These are phyloP conservation scores for Fusarium penzigii DNA, from an alignment of 2,329 filamentous ascomycete species.

Conservation along the genomic window DNA sequence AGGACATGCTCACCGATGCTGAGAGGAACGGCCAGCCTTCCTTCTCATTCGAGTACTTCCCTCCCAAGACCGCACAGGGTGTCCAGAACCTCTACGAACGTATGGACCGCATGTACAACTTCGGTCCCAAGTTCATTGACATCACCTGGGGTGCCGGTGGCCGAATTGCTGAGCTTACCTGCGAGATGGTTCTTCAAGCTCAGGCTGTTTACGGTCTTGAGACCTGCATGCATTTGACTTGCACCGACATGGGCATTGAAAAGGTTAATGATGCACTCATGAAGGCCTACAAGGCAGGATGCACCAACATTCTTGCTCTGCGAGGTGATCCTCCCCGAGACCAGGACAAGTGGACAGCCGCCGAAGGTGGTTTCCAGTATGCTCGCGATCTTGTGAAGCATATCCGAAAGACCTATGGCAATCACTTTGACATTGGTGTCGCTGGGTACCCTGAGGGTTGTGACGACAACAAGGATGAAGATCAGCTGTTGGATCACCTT, in stretches of 20 bases:
- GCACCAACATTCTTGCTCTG: constrained; percentile 94
- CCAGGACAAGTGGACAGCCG: constrained; percentile 88
- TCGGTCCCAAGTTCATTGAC: constrained; percentile 95
- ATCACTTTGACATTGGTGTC: constrained; percentile 92
- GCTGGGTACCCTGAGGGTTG: constrained; percentile 95
- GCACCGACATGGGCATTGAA: constrained; percentile 93
- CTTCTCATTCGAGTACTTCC: constrained; percentile 99
- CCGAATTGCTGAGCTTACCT: constrained; percentile 85
- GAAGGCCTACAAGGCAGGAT: constrained; percentile 90
- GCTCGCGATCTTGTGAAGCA: constrained; percentile 88
- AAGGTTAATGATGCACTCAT: constrained; percentile 88
- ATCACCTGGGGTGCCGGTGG: constrained; percentile 98
- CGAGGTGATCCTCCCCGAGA: constrained; percentile 92
- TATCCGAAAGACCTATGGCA: constrained; percentile 70
- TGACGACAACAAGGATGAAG: constrained; percentile 88
- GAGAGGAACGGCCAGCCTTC: constrained; percentile 77
- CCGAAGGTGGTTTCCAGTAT: constrained; percentile 85
- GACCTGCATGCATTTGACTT: constrained; percentile 98
- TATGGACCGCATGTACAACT: constrained; percentile 97
- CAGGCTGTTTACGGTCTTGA: constrained; percentile 95
- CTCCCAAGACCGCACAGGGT: constrained; percentile 94
- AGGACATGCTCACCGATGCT: constrained; percentile 83
- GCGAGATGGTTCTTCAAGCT: constrained; percentile 95
- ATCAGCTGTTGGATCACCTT: constrained; percentile 82
- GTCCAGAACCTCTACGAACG: constrained; percentile 99